Evolutionary conservation across 2,329 filamentous ascomycete genomes (phyloP).

Genomic region (Penicillium sp.): DNA sequence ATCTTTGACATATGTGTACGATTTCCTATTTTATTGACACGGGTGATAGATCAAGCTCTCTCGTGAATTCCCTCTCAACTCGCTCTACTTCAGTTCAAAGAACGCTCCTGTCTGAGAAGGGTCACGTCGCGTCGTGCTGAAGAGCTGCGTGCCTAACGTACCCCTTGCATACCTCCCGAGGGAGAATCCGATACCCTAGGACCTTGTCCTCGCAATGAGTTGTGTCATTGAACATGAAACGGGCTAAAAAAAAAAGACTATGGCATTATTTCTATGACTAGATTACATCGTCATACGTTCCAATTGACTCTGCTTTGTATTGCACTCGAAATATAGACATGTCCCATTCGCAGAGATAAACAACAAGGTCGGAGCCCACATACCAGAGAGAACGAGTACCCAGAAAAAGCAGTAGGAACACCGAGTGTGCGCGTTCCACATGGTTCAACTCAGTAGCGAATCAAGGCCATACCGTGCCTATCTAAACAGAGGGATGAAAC

Average conservation of each 20-base stretch:
- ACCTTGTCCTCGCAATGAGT: not conserved
- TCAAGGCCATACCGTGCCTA: not conserved
- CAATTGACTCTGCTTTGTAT: not conserved
- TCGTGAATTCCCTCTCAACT: not conserved
- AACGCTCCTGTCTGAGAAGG: not conserved
- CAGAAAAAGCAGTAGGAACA: not conserved
- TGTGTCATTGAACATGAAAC: too few species aligned
- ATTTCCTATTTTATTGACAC: not conserved
- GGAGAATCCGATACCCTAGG: not conserved
- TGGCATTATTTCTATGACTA: too few species aligned
- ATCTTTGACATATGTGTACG: not conserved
- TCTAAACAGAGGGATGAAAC: conserved; percentile 5
- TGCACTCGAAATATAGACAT: not conserved
- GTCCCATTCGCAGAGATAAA: not conserved
- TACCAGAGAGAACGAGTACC: not conserved
- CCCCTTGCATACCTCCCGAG: not conserved
- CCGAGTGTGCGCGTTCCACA: conserved; percentile 5
- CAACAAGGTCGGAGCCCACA: not conserved
- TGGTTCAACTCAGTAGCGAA: not conserved
- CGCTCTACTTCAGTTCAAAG: not conserved
- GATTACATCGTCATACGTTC: not conserved
- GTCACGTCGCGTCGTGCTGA: not conserved
- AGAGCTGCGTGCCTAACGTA: not conserved
- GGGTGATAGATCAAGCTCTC: not conserved
- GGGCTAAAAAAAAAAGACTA: too few species aligned